These are phyloP conservation scores for Alternaria tenuissima DNA, from an alignment of 2,329 filamentous ascomycete genomes.

Conservation along the genomic window DNA sequence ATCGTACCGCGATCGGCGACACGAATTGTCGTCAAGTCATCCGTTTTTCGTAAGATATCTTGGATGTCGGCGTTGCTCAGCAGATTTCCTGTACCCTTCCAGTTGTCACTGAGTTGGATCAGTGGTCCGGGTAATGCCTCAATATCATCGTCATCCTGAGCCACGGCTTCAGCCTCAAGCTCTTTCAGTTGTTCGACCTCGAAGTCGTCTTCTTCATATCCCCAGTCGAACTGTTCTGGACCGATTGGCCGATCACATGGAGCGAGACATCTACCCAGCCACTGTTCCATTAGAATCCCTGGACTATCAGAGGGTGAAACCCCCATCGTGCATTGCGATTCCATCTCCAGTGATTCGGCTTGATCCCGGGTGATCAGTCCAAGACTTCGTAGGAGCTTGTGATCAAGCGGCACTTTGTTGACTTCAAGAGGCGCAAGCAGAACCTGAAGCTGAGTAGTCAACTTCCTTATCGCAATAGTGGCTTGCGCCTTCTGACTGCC, in stretches of 20 bases:
- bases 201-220: constrained; percentile 67
- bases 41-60: constrained; percentile 46
- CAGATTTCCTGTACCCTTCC: constrained; percentile 37
- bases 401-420: constrained; percentile 30
- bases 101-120: constrained; percentile 51
- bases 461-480: constrained; percentile 52
- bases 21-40: constrained; percentile 66
- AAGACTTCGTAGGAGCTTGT: constrained; percentile 59
- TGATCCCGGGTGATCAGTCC: constrained; percentile 71
- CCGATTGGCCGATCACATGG: constrained; percentile 56
- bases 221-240: constrained; percentile 61
- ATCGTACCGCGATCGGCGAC: constrained; percentile 66
- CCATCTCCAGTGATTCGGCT: constrained; percentile 65
- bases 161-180: constrained; percentile 64
- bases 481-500: constrained; percentile 54
- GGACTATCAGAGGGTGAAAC: constrained; percentile 37
- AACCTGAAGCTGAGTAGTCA: constrained; percentile 31
- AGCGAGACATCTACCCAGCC: constrained; percentile 64
- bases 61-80: constrained; percentile 45
- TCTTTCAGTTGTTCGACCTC: constrained; percentile 69
- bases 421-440: constrained; percentile 39
- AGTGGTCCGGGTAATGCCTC: constrained; percentile 49
- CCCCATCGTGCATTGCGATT: constrained; percentile 56
- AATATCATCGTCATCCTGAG: constrained; percentile 62
- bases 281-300: constrained; percentile 58